These are phyloP conservation scores for Ogataea pini DNA, from an alignment of 805 yeast genomes.

Conservation along the genomic window DNA sequence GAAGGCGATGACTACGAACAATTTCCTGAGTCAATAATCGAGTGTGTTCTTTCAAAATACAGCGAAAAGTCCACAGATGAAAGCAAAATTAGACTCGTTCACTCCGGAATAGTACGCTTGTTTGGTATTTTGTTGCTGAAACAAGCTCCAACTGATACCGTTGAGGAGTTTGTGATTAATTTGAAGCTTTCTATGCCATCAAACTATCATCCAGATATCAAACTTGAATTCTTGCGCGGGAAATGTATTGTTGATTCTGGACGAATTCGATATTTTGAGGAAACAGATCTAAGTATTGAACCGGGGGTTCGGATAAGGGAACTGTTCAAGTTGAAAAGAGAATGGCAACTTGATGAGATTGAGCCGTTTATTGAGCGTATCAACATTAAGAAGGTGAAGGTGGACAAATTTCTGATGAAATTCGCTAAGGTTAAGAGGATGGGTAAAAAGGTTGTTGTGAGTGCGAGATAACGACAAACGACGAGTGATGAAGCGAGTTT, in stretches of 20 bases:
- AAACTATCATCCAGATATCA: conserved; percentile 48
- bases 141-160: conserved; percentile 7
- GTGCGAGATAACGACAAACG: conserved; percentile 15
- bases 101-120: conserved; percentile 21
- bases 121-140: conserved; percentile 22
- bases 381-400: conserved; percentile 51
- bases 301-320: conserved; percentile 49
- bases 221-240: conserved; percentile 43
- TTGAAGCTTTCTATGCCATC: conserved; percentile 68
- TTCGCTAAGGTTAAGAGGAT: conserved; percentile 54
- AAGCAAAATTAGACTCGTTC: conserved; percentile 18
- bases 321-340: conserved; percentile 53
- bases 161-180: conserved; percentile 59
- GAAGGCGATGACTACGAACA: background rate
- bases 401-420: conserved; percentile 62
- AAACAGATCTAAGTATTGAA: conserved; percentile 47
- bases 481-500: no score
- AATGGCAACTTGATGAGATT: conserved; percentile 65
- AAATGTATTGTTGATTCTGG: conserved; percentile 37
- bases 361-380: conserved; percentile 64
- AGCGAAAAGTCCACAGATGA: conserved; percentile 13
- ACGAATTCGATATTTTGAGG: conserved; percentile 55
- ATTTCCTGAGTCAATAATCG: conserved; percentile 14
- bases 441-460: conserved; percentile 39
- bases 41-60: conserved; percentile 13